phyloP scores from a whole-genome alignment of 2,329 filamentous ascomycete genomes.

The Alternaria sp. region DNA sequence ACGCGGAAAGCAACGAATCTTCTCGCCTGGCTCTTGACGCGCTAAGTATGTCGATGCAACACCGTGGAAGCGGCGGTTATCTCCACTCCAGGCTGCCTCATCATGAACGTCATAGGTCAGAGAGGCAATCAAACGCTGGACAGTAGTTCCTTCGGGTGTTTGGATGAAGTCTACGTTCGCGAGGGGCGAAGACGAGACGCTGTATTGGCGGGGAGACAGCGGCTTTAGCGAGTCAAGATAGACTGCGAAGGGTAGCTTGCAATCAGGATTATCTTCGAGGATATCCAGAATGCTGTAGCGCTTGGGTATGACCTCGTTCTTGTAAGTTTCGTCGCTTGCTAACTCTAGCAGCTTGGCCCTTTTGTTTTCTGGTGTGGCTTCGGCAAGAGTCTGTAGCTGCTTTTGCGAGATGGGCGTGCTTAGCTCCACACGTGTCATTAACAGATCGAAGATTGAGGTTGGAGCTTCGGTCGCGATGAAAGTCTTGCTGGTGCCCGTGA shows the following conservation, averaged over 20 bases:
- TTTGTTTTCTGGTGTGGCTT: constrained; percentile 4
- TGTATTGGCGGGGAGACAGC: constrained; percentile 10
- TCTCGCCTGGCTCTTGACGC: constrained; percentile 6
- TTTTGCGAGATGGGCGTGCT: constrained; percentile 12
- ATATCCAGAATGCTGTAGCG: constrained; percentile 9
- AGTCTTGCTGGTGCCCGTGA: constrained; percentile 10
- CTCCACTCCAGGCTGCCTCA: constrained; percentile 8
- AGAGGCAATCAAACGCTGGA: constrained; percentile 1
- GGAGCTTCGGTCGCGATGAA: constrained; percentile 4
- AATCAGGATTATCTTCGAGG: constrained; percentile 5
- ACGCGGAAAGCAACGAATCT: constrained; percentile 9
- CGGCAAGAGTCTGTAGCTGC: constrained; percentile 3
- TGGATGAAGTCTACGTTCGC: constrained; percentile 47
- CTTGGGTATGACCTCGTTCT: constrained; percentile 3
- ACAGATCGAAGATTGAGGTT: constrained; percentile 1
- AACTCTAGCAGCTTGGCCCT: background rate
- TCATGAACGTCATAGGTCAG: constrained; percentile 11
- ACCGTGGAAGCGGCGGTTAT: constrained; percentile 7
- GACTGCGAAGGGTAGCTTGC: background rate
- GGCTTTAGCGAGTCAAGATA: constrained; percentile 10
- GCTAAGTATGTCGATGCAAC: constrained; percentile 8
- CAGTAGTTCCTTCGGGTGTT: background rate
- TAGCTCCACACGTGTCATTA: constrained; percentile 12
- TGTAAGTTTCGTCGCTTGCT: constrained; percentile 5
- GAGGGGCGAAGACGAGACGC: constrained; percentile 73